A percentile compares a stretch with the other conserved stretches of the same genome.
Evolutionary conservation across 257 asterid genomes (phyloP).

Genomic region (Anisodus acutangulus): DNA sequence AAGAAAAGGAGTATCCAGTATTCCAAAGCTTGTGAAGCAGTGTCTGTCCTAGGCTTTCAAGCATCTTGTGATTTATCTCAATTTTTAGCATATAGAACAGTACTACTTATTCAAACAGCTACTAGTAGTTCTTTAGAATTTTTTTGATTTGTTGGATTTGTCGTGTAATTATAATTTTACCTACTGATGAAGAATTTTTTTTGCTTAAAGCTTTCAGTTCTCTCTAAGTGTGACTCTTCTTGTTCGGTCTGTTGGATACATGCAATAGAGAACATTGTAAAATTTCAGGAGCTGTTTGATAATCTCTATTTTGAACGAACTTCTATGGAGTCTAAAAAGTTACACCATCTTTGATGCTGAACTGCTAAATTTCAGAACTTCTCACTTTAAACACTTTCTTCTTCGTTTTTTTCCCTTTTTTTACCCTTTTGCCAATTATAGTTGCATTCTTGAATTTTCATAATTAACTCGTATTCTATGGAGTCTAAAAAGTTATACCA

Average conservation of each 20-base stretch:
- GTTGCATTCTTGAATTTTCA: not conserved
- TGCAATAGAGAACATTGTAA: not conserved
- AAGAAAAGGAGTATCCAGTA: not conserved
- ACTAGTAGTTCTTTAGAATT: not conserved
- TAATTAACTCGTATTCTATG: not conserved
- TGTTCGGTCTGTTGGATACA: not conserved
- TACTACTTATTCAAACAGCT: not conserved
- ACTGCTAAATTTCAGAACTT: not conserved
- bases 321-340: not conserved
- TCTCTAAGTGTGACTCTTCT: not conserved
- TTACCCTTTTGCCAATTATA: no score
- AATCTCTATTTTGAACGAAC: not conserved
- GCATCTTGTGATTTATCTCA: not conserved
- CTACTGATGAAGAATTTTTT: not conserved
- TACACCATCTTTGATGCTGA: not conserved
- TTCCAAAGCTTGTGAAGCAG: conserved; percentile 10
- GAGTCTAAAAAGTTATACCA: no score
- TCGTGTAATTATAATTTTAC: conserved; percentile 14
- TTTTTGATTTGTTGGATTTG: conserved; percentile 6
- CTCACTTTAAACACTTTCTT: not conserved
- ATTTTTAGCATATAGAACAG: not conserved
- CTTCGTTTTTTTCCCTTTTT: not conserved
- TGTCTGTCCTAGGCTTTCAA: conserved; percentile 20
- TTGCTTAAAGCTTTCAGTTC: not conserved
- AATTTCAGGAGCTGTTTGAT: not conserved